Percentiles rank a stretch among this genome's conserved stretches.
Conservation (phyloP, 352 stramenopile species). For the Phytophthora colocasiae region DNA sequence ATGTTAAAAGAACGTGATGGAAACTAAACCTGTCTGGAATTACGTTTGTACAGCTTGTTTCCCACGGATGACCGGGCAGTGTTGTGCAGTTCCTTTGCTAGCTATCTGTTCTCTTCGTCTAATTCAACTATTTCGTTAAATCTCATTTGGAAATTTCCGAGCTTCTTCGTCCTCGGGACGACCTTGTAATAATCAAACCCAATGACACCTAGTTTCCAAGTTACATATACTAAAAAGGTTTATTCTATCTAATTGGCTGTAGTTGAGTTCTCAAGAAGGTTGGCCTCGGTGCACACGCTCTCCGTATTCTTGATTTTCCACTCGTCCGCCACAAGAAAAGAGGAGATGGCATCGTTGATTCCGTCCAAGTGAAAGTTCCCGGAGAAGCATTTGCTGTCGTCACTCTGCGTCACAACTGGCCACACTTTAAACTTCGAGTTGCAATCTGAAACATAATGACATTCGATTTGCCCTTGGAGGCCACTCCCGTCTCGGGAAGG, state of each 20-base stretch:
- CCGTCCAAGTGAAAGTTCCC: constrained; percentile 7
- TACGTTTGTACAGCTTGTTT: no score
- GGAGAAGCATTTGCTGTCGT: background rate
- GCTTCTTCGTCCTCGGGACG: no score
- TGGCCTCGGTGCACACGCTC: constrained; percentile 1
- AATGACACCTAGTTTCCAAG: no score
- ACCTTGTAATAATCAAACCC: no score
- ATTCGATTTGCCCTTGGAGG: background rate
- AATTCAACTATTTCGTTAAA: no score
- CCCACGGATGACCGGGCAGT: no score
- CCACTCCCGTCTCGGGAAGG: background rate
- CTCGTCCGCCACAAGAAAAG: constrained; percentile 4
- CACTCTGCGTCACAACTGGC: constrained; percentile 6
- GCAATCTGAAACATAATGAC: constrained; percentile 4
- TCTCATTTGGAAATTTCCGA: no score
- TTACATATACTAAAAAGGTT: no score
- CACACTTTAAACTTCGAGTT: background rate
- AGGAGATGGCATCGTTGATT: constrained; percentile 13
- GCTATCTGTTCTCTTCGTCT: no score
- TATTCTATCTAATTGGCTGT: background rate
- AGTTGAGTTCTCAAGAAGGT: background rate
- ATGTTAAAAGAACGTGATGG: no score
- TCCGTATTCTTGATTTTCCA: background rate
- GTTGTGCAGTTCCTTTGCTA: no score
- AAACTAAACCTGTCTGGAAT: no score